Evolutionary conservation across 2,329 filamentous ascomycete species (phyloP).

Genomic region (Botrytis fragariae): DNA sequence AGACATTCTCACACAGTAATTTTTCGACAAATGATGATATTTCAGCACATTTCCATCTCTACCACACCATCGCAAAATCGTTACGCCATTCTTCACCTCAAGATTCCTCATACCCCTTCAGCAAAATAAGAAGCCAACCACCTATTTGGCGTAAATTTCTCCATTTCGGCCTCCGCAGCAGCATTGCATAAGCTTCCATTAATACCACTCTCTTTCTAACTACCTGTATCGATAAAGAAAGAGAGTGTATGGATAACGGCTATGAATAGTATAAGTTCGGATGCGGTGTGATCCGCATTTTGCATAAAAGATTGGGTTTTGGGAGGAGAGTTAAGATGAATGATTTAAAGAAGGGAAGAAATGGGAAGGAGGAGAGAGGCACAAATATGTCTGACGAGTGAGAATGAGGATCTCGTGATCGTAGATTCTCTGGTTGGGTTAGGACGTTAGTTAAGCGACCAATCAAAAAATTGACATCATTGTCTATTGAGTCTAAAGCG

Average conservation of each 20-base stretch:
- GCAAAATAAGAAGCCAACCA: background rate
- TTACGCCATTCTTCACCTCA: background rate
- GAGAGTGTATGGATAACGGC: background rate
- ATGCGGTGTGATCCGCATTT: background rate
- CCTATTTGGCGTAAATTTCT: background rate
- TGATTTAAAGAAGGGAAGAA: background rate
- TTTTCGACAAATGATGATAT: background rate
- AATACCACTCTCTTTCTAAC: background rate
- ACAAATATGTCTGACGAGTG: background rate
- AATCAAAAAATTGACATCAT: background rate
- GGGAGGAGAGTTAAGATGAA: too few species aligned
- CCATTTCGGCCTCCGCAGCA: background rate
- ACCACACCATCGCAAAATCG: background rate
- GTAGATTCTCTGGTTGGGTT: too few species aligned
- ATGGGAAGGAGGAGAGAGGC: background rate
- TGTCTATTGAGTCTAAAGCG: background rate
- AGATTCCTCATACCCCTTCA: background rate
- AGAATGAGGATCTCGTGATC: too few species aligned
- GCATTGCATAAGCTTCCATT: too few species aligned
- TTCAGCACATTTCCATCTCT: background rate
- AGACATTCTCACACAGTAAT: background rate
- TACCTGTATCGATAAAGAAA: background rate
- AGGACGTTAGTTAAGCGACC: too few species aligned
- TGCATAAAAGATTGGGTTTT: background rate
- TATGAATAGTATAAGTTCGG: too few species aligned